Evolutionary conservation across 495 filamentous ascomycete species (phyloP).

Genomic region (Xylaria telfairii): DNA sequence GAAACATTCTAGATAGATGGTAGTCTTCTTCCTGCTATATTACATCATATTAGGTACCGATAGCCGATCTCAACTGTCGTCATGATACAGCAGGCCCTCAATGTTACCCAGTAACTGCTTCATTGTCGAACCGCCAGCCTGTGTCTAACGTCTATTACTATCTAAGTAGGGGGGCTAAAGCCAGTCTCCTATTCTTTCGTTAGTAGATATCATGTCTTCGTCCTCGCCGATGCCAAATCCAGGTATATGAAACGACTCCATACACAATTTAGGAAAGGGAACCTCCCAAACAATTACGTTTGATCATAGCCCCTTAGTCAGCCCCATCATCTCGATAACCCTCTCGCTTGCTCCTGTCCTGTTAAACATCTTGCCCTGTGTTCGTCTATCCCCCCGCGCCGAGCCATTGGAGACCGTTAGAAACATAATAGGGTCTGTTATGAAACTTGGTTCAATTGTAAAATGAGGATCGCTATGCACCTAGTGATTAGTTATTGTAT

Average conservation of each 20-base stretch:
- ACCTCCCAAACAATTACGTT: background rate
- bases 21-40: background rate
- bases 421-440: background rate
- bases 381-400: background rate
- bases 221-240: background rate
- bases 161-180: background rate
- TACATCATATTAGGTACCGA: constrained; percentile 7
- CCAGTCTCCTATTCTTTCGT: background rate
- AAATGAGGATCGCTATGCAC: background rate
- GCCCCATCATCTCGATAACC: background rate
- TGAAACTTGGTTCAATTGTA: background rate
- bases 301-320: background rate
- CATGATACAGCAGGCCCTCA: background rate
- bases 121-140: background rate
- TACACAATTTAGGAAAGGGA: background rate
- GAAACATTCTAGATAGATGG: background rate
- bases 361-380: background rate
- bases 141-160: background rate
- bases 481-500: background rate
- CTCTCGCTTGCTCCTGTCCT: background rate
- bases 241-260: background rate
- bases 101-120: background rate
- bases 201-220: background rate
- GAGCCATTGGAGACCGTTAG: background rate
- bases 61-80: background rate